These are phyloP conservation scores for Rosa chinensis DNA, from an alignment of 306 rosid species.

Conservation along the genomic window DNA sequence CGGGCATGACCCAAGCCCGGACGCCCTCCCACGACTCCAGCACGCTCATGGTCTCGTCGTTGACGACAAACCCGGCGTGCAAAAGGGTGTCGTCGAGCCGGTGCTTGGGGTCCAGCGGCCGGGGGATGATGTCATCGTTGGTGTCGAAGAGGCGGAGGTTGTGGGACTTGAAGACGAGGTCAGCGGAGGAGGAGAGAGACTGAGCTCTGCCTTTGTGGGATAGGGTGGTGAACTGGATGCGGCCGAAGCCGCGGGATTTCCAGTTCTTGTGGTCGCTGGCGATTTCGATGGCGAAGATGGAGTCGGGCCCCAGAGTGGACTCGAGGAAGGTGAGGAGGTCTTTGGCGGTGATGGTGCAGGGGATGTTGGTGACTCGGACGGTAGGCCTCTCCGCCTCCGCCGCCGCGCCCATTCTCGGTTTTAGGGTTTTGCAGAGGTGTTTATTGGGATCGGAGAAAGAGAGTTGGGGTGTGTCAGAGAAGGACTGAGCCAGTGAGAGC, in stretches of 20 bases:
- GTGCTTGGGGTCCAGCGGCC: slow-evolving; percentile 43
- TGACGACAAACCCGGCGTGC: slow-evolving; percentile 51
- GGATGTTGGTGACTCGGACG: slow-evolving; percentile 54
- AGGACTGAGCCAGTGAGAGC: background rate
- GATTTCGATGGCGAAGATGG: slow-evolving; percentile 81
- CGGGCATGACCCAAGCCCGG: slow-evolving; percentile 68
- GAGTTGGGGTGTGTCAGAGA: background rate
- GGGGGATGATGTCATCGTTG: slow-evolving; percentile 54
- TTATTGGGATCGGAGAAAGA: background rate
- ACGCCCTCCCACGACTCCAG: slow-evolving; percentile 67
- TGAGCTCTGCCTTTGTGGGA: slow-evolving; percentile 38
- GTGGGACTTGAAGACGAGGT: slow-evolving; percentile 49
- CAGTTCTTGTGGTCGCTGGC: slow-evolving; percentile 61
- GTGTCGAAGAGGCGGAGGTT: slow-evolving; percentile 46
- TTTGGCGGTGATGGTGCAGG: slow-evolving; percentile 52
- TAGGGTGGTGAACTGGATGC: slow-evolving; percentile 70
- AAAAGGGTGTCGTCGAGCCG: slow-evolving; percentile 44
- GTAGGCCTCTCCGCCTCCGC: slow-evolving; percentile 37
- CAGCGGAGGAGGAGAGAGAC: slow-evolving; percentile 33
- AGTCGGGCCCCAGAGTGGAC: slow-evolving; percentile 45
- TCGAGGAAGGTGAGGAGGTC: slow-evolving; percentile 60
- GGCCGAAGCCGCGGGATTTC: slow-evolving; percentile 78
- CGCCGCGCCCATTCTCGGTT: slow-evolving; percentile 29
- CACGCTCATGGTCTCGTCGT: slow-evolving; percentile 44
- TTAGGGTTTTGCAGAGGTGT: background rate